A percentile compares a stretch with the other conserved stretches of the same genome.
Conservation (phyloP, 2,329 filamentous ascomycete genomes). For the Fusarium camptoceras region DNA sequence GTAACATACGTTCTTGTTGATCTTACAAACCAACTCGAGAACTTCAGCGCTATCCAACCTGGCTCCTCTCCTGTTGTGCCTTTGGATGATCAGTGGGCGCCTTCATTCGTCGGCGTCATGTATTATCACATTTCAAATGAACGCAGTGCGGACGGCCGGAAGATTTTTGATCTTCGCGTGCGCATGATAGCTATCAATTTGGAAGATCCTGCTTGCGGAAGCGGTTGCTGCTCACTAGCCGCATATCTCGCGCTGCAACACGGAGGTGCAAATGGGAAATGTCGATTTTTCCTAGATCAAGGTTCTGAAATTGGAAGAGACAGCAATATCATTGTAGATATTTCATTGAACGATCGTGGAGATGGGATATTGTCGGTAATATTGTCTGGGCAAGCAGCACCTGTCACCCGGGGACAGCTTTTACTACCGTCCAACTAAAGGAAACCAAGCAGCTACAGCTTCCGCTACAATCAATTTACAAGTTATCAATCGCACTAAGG, state of each 20-base stretch:
- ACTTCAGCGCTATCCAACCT: background rate
- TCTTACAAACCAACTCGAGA: background rate
- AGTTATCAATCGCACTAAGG: too few relatives aligned
- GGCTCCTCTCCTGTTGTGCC: background rate
- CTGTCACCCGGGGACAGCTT: too few relatives aligned
- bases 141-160: background rate
- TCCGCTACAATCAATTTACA: too few relatives aligned
- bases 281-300: background rate
- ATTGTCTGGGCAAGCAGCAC: too few relatives aligned
- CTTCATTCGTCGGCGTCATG: background rate
- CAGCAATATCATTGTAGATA: slow-evolving; percentile 13
- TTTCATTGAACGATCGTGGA: slow-evolving; percentile 3
- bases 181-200: background rate
- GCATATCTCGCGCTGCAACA: background rate
- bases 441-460: too few relatives aligned
- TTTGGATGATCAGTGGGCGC: background rate
- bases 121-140: background rate
- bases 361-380: too few relatives aligned
- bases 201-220: background rate
- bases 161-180: background rate
- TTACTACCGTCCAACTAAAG: too few relatives aligned
- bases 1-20: background rate
- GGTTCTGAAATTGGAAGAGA: background rate
- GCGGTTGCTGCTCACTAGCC: background rate
- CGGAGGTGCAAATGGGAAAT: background rate